Evolutionary conservation across 1,139 yeast genomes (phyloP), one percentile per base, ranked within the genome.

Genomic region (Magnusiomyces suaveolens): DNA sequence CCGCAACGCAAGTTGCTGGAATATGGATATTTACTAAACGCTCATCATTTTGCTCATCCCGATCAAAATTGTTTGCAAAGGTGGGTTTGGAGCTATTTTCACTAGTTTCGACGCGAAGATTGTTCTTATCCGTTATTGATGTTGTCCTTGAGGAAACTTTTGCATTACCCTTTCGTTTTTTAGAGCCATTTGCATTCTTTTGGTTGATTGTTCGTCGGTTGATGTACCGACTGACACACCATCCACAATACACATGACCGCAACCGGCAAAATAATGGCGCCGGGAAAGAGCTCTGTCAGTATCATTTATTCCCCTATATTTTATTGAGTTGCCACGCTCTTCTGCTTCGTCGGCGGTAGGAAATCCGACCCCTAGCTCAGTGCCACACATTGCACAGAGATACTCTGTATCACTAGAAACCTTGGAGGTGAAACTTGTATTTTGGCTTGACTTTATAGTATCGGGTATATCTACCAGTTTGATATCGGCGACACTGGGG

Each of bases 221-320:
- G 43, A 56, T 55, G 41, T 83, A 80, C 59, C 77, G 76, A 61
- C 78, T 79, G 21, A 84, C 86, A 70, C 96, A 89, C 53, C 92
- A 70, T 1, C 96, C 96, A 68, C 97, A 89, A 66, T 80, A 89
- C 0, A 83, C 78, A 70, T 89, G 97, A 0, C 96, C 96, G 72
- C 97, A 89, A 14, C 66, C 64, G 0, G 90, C 78, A 32, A 79
- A 76, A 65, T 84, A 88, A 3, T 85, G 79, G 57, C 92, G 75
- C 63, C 77, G 81, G 0, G 92, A 83, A 38, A 87, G 71, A 53
- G 79, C 83, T 38, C 72, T 66, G 63, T 87, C 95, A 1, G 73
- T 74, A 8, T 73, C 75, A 0, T 84, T 76, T 16, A 83, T 71
- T 39, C 70, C 44, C 63, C 71, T 14, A 70, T 52, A 23, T 62